Evolutionary conservation across 2,329 filamentous ascomycete genomes (phyloP).

Genomic region (Cylindrodendrum hubeiense): DNA sequence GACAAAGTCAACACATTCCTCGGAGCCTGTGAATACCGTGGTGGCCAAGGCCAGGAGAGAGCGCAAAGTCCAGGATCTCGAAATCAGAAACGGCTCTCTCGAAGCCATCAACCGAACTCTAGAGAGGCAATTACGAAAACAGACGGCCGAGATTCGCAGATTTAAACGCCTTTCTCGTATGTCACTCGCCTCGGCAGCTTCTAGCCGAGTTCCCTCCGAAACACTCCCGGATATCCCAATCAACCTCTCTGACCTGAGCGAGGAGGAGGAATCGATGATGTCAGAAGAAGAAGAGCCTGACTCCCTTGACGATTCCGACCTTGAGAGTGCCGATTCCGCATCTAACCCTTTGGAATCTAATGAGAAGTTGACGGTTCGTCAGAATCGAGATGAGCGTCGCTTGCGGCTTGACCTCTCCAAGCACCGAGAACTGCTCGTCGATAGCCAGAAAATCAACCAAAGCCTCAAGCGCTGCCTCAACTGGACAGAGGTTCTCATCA

Average conservation of each 20-base stretch:
- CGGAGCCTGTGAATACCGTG: slow-evolving; percentile 77
- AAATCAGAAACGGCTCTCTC: slow-evolving; percentile 96
- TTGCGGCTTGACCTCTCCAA: slow-evolving; percentile 88
- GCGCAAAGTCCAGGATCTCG: slow-evolving; percentile 93
- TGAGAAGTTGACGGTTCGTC: slow-evolving; percentile 55
- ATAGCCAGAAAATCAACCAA: slow-evolving; percentile 96
- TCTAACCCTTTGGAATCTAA: slow-evolving; percentile 56
- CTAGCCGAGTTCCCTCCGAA: slow-evolving; percentile 59
- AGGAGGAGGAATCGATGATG: slow-evolving; percentile 53
- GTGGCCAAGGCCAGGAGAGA: slow-evolving; percentile 91
- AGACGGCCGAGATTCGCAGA: slow-evolving; percentile 87
- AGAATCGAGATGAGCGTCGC: slow-evolving; percentile 83
- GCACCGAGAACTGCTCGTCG: slow-evolving; percentile 88
- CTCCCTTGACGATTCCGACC: slow-evolving; percentile 65
- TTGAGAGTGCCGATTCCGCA: slow-evolving; percentile 56
- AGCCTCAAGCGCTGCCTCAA: slow-evolving; percentile 90
- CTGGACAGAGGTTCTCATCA: slow-evolving; percentile 92
- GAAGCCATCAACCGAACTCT: slow-evolving; percentile 95
- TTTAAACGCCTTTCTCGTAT: slow-evolving; percentile 87
- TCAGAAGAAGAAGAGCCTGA: slow-evolving; percentile 59
- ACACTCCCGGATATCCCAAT: slow-evolving; percentile 56
- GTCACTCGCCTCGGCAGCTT: slow-evolving; percentile 63
- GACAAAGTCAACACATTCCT: slow-evolving; percentile 65
- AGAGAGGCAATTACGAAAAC: slow-evolving; percentile 91
- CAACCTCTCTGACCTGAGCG: slow-evolving; percentile 63